phyloP scores from a whole-genome alignment of 2,329 filamentous ascomycete species.

The Verticillium alfalfae region DNA sequence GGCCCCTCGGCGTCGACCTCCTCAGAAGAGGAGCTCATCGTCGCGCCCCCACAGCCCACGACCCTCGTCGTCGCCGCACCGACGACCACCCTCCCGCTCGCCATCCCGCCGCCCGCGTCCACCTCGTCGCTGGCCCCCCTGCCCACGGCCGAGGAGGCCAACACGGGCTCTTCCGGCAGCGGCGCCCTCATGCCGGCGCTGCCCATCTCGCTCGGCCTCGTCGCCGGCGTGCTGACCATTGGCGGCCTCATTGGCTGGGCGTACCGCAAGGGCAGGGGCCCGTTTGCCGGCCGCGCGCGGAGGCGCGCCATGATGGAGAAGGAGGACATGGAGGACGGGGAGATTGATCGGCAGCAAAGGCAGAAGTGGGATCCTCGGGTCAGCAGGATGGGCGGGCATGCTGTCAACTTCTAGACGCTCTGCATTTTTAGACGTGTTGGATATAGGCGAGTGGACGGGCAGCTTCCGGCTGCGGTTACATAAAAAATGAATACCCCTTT shows the following conservation, averaged over 20 bases:
- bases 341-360: conserved; percentile 7
- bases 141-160: not conserved
- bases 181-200: conserved; percentile 11
- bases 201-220: conserved; percentile 10
- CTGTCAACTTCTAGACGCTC: not conserved
- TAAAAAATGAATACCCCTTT: not conserved
- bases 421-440: not conserved
- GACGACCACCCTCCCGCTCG: not conserved
- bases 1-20: not conserved
- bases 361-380: conserved; percentile 11
- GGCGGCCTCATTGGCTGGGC: conserved; percentile 7
- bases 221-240: conserved; percentile 9
- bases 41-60: not conserved
- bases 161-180: not conserved
- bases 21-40: not conserved
- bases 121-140: not conserved
- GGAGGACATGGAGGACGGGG: conserved; percentile 6
- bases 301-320: conserved; percentile 8
- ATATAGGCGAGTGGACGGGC: not conserved
- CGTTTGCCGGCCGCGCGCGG: conserved; percentile 2
- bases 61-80: not conserved
- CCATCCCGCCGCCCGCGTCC: not conserved
- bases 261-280: conserved; percentile 8
- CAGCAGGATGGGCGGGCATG: not conserved
- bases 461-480: not conserved